A percentile compares a stretch with the other conserved stretches of the same genome.
These are phyloP conservation scores for Calonectria leucothoes DNA, from an alignment of 2,329 filamentous ascomycete species.

Conservation along the genomic window DNA sequence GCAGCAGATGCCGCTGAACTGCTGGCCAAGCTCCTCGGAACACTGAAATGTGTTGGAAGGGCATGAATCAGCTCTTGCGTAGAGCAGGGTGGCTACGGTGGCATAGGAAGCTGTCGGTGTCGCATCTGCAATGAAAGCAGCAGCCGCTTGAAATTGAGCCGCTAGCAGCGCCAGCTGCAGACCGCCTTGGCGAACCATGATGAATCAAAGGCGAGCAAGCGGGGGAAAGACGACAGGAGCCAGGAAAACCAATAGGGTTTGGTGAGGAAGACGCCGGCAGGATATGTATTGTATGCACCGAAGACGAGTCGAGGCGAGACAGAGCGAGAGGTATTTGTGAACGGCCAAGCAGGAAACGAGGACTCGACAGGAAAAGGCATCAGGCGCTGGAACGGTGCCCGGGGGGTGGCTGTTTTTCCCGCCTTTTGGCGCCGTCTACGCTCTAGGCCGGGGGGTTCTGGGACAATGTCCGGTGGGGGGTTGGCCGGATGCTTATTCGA, in stretches of 20 bases:
- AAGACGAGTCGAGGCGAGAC: constrained; percentile 5
- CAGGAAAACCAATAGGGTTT: constrained; percentile 9
- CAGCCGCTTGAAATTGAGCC: constrained; percentile 22
- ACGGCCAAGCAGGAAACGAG: not conserved
- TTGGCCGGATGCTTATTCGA: constrained; percentile 17
- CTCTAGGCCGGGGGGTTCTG: constrained; percentile 32
- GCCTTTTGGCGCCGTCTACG: constrained; percentile 22
- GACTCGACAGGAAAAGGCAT: not conserved
- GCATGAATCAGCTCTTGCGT: constrained; percentile 51
- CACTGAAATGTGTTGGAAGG: constrained; percentile 64
- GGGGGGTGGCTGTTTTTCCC: constrained; percentile 12
- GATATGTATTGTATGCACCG: constrained; percentile 8
- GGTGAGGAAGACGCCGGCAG: not conserved
- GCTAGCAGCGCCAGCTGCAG: constrained; percentile 37
- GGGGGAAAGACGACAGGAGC: not conserved
- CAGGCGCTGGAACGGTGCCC: not conserved
- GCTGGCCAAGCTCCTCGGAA: constrained; percentile 56
- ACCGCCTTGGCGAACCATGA: constrained; percentile 35
- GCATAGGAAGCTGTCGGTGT: constrained; percentile 35
- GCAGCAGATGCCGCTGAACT: constrained; percentile 64
- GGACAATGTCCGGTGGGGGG: constrained; percentile 34
- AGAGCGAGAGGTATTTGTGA: constrained; percentile 16
- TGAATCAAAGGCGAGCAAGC: constrained; percentile 9
- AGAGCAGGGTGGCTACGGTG: constrained; percentile 35
- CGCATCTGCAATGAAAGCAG: constrained; percentile 30